Base-by-base conservation (phyloP, 305 asterid genomes). In the Coffea humblotiana region DNA sequence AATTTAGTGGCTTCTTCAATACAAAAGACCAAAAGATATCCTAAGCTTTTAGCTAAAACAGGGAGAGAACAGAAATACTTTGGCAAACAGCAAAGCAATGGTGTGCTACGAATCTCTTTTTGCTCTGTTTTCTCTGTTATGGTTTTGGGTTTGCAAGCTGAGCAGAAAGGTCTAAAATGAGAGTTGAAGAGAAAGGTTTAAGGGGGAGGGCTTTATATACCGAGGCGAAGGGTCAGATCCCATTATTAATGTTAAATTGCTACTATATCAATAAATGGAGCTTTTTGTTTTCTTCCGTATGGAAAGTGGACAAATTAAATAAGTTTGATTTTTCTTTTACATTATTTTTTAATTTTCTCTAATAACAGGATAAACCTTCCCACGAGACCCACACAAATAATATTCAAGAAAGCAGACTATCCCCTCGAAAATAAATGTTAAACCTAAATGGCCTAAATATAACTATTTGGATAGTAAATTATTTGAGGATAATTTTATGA, bases 1-100 rank as follows among this genome's bases (percentile, higher is more conserved):
- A 77, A 52, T 54, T 51, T 29, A 13, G 8, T 35, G 51, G 76
- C 81, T 40, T 78, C 69, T 49, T 25, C 48, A 70, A 47, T 16
- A 43, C 48, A 72, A 37, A 70, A 47, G 16, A 15, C 65, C 40
- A 47, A 68, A 68, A 68, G 35, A 14, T 51, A 15, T 11, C 25
- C 43, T 18, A 11, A 54, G 14, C 63, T 37, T 66, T 48, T 12
- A 27, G 1, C 13, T 27, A 49, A 63, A 25, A n/a, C 37, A 9
- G 68, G 43, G 6, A 40, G 43, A 40, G 16, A 54, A 5, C 37
- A 40, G 74, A 37, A 43, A 19, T 32, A 49, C 35, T 23, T 40
- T 18, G 18, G 6, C 8, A 16, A 19, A 63, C 1, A 63, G 61
- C 3, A 60, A 61, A 37, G 25, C n/a, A 32, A 6, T 1, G 3